Percentiles rank a stretch among this genome's conserved stretches.
Evolutionary conservation across 495 filamentous ascomycete species (phyloP).

Genomic region (Lepidopterella palustris): DNA sequence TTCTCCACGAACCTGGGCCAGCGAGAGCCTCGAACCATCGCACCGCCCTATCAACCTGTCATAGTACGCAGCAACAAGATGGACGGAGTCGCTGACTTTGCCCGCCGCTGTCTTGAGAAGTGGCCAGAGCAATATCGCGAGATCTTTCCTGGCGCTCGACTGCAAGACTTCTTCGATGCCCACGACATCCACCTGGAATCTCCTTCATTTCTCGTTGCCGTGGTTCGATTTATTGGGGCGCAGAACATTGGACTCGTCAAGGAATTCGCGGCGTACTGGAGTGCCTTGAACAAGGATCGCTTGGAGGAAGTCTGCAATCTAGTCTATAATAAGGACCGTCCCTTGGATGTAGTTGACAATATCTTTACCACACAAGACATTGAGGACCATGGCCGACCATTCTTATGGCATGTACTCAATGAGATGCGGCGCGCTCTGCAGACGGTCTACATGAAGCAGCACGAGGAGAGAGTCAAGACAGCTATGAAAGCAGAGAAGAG

Average conservation of each 20-base stretch:
- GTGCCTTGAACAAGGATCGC: conserved; percentile 1
- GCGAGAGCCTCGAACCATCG: conserved; percentile 20
- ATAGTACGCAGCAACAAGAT: conserved; percentile 30
- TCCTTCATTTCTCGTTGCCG: conserved; percentile 39
- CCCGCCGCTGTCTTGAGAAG: conserved; percentile 25
- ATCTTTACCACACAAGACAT: conserved; percentile 7
- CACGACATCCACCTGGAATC: conserved; percentile 45
- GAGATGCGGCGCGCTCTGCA: not conserved
- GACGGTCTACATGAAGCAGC: not conserved
- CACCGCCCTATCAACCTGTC: conserved; percentile 29
- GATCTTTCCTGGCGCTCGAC: conserved; percentile 31
- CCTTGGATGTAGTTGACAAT: conserved; percentile 10
- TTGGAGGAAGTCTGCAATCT: conserved; percentile 2
- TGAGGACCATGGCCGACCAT: not conserved
- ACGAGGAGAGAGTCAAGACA: not conserved
- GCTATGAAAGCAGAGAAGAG: not conserved
- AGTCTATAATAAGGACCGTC: conserved; percentile 1
- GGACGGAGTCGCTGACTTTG: conserved; percentile 25
- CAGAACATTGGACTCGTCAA: conserved; percentile 7
- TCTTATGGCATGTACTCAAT: not conserved
- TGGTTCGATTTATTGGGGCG: conserved; percentile 10
- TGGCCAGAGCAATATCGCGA: conserved; percentile 32
- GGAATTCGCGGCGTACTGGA: conserved; percentile 8
- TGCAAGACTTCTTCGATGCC: conserved; percentile 50
- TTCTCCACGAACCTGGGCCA: conserved; percentile 34